Evolutionary conservation across 2,329 filamentous ascomycete species (phyloP), one percentile per base, ranked within the genome.

Genomic region (Hypomyces rosellus): DNA sequence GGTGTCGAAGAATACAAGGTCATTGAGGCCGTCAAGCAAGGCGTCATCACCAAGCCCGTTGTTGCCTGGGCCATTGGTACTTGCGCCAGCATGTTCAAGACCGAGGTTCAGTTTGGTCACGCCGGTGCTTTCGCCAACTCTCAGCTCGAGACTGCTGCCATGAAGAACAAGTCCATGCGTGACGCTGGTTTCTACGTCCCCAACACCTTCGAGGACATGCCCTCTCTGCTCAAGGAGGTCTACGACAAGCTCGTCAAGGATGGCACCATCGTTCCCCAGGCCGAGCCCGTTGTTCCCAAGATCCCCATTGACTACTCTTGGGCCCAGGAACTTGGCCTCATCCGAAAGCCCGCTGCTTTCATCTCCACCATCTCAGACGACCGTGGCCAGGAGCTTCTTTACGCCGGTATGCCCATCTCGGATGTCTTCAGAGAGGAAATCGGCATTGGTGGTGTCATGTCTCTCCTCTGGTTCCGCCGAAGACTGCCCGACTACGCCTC

Each of bases 1-100:
- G 93, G 93, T 82, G 91, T 97, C 55, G 93, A 99, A 76, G 93
- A 99, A 76, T 99, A 99, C 83, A 91, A 95, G 74, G 93, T 99
- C 62, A 96, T 99, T 61, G 92, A 99, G 67, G 93, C 93, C 54
- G 89, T 99, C 63, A 93, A 97, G 84, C 80, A 87, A 59, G 93
- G 93, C 65, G 74, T 82, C 68, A 96, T 99, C 71, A 99, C 86
- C 70, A 99, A 99, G 85, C 93, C 93, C 65, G 93, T 99, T 66
- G 91, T 99, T 55, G 93, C 93, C 40, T 99, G 93, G 93, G 93
- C 93, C 61, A 99, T 99, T 66, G 93, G 93, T 79, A 99, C 93
- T 64, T 96, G 95, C 73, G 93, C 93, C 57, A 92, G 89, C 81
- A 93, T 99, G 90, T 95, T 99, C 81, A 97, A 96, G 86, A 99